Evolutionary conservation across 164 flowering plant genomes (phyloP).

Genomic region (Akebia trifoliata): DNA sequence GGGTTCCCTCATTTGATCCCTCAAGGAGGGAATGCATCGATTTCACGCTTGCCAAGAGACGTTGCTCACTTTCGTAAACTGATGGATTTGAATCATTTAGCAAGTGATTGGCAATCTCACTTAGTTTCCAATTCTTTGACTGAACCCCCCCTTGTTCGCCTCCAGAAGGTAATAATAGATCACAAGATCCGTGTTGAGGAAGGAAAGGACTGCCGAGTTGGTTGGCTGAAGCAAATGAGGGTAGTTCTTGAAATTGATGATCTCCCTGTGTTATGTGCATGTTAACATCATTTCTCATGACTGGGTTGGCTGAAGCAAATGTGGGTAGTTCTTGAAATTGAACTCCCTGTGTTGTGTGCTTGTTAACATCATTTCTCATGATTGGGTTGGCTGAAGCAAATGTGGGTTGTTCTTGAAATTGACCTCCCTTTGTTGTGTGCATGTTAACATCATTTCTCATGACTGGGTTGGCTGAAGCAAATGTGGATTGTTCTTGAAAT

Average conservation of each 20-base stretch:
- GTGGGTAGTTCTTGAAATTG: no score
- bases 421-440: no score
- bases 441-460: no score
- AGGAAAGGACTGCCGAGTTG: not conserved
- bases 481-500: no score
- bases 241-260: slow-evolving; percentile 5
- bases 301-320: no score
- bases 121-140: slow-evolving; percentile 4
- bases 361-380: no score
- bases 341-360: no score
- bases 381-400: no score
- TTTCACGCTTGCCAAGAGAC: not conserved
- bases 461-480: no score
- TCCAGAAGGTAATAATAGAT: not conserved
- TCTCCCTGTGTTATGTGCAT: not conserved
- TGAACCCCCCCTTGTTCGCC: not conserved
- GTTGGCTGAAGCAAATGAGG: not conserved
- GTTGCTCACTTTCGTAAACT: not conserved
- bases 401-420: no score
- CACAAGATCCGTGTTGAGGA: not conserved
- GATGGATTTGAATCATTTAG: not conserved
- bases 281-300: not conserved
- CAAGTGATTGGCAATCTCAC: slow-evolving; percentile 8
- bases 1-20: not conserved
- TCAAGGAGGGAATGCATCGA: slow-evolving; percentile 9